Conservation (phyloP, 1,284 basidiomycete species). For the Heliocybe sulcata region DNA sequence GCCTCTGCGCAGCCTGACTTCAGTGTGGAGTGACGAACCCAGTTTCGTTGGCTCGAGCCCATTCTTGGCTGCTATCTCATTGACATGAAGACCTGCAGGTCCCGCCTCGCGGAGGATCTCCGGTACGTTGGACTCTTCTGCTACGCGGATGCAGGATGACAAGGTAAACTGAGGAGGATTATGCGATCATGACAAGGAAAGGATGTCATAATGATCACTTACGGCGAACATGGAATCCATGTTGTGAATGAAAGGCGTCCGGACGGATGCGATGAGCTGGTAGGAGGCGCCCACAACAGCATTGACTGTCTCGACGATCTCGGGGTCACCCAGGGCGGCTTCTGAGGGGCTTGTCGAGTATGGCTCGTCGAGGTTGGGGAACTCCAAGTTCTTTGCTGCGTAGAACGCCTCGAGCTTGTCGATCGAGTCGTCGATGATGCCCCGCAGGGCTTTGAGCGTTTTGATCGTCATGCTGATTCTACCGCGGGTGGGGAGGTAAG, state of each 20-base stretch:
- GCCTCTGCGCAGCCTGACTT: neutral
- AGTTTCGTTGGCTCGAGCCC: conserved; percentile 16
- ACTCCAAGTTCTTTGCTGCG: neutral
- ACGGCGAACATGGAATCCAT: neutral
- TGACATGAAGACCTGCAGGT: conserved; percentile 28
- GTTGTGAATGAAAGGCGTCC: neutral
- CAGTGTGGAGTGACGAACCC: neutral
- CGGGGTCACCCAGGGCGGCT: conserved; percentile 37
- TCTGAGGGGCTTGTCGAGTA: conserved; percentile 41
- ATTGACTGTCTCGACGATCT: neutral
- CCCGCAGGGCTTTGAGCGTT: neutral
- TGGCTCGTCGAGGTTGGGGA: conserved; percentile 17
- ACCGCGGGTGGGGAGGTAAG: neutral
- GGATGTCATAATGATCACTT: neutral
- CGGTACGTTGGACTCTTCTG: conserved; percentile 53
- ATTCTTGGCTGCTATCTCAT: conserved; percentile 15
- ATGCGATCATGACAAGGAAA: neutral
- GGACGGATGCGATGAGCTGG: conserved; percentile 1
- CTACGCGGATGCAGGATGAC: neutral
- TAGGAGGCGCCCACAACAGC: neutral
- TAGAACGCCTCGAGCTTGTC: neutral
- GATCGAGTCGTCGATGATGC: conserved; percentile 1
- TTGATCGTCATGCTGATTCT: neutral
- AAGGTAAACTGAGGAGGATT: neutral
- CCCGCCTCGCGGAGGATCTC: conserved; percentile 1